Evolutionary conservation across 2,329 filamentous ascomycete genomes (phyloP).

Genomic region (Macrophomina phaseolina): DNA sequence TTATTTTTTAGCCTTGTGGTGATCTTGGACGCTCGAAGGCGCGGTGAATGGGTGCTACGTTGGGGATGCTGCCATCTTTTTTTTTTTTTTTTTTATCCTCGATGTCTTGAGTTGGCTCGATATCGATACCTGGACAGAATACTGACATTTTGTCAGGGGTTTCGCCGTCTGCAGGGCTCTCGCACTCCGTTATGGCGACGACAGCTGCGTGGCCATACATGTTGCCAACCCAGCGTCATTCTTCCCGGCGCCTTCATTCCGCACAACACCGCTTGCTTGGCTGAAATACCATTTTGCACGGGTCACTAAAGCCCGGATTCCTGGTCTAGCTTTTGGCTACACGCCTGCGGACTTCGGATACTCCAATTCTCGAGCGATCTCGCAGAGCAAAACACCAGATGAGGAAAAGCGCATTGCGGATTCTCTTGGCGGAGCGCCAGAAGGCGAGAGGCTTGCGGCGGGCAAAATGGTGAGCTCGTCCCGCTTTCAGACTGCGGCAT

Average conservation of each 20-base stretch:
- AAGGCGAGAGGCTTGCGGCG: not conserved
- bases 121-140: not conserved
- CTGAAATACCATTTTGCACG: slow-evolving; percentile 62
- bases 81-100: not conserved
- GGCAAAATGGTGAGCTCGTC: not conserved
- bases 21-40: too few species aligned
- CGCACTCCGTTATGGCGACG: slow-evolving; percentile 50
- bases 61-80: too few species aligned
- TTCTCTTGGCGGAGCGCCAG: not conserved
- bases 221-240: slow-evolving; percentile 60
- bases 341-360: slow-evolving; percentile 55
- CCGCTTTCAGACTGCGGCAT: slow-evolving; percentile 44
- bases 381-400: not conserved
- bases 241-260: slow-evolving; percentile 56
- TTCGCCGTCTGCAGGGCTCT: slow-evolving; percentile 53
- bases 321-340: slow-evolving; percentile 62
- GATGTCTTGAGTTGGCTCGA: not conserved
- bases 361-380: not conserved
- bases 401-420: not conserved
- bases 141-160: slow-evolving; percentile 41
- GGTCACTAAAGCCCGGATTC: slow-evolving; percentile 46
- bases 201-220: slow-evolving; percentile 65
- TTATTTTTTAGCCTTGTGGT: too few species aligned
- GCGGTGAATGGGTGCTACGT: too few species aligned
- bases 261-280: slow-evolving; percentile 56